A percentile compares a stretch with the other conserved stretches of the same genome.
Evolutionary conservation across 1,139 yeast genomes (phyloP).

Genomic region (Martiniozyma asiatica): DNA sequence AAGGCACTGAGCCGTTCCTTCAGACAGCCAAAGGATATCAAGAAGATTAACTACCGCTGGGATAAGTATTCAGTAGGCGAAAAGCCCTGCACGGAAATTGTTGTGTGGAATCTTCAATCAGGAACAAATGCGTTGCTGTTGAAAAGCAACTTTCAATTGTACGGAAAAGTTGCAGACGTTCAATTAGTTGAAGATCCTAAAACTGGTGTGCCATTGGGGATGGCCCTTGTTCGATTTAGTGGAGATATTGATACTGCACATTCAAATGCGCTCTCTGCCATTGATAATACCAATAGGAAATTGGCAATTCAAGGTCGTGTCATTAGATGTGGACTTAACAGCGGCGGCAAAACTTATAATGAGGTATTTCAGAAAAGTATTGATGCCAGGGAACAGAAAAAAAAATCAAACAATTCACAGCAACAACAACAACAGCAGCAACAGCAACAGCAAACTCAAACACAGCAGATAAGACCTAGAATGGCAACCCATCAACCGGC

Average conservation of each 20-base stretch:
- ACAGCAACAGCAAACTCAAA: conserved; percentile 3
- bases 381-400: conserved; percentile 12
- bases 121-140: conserved; percentile 35
- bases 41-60: too few species aligned
- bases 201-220: conserved; percentile 72
- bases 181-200: conserved; percentile 58
- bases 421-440: conserved; percentile 4
- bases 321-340: conserved; percentile 19
- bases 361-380: conserved; percentile 15
- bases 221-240: conserved; percentile 52
- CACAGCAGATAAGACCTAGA: conserved; percentile 2
- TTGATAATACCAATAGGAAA: conserved; percentile 19
- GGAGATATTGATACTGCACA: conserved; percentile 49
- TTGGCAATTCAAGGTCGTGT: conserved; percentile 16
- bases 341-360: conserved; percentile 13
- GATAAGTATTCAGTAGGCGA: conserved; percentile 71
- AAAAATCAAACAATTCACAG: conserved; percentile 9
- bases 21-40: too few species aligned
- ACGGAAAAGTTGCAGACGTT: conserved; percentile 49
- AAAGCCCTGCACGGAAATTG: conserved; percentile 58
- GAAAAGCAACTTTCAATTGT: conserved; percentile 42
- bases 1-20: conserved; percentile 1
- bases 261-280: conserved; percentile 31
- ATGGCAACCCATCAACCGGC: not conserved
- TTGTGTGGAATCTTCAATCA: conserved; percentile 53